phyloP scores from a whole-genome alignment of 352 stramenopile species.

The Pythium vanterpoolii region DNA sequence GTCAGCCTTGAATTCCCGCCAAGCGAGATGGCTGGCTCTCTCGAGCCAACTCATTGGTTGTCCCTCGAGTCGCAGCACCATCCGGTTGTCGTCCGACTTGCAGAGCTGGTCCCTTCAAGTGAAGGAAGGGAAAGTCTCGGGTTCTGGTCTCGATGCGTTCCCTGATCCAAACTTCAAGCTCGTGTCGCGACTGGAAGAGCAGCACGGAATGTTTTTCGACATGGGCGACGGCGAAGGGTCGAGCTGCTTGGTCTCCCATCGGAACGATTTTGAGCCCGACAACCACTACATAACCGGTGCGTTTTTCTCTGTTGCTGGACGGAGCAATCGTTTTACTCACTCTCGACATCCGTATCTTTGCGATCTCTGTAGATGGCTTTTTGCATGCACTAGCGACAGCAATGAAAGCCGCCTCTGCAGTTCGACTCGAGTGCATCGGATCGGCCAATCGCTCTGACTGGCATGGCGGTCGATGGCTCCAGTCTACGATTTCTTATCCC shows the following conservation, averaged over 20 bases:
- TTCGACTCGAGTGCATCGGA: conserved; percentile 49
- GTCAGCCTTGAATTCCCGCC: conserved; percentile 33
- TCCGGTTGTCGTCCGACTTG: conserved; percentile 43
- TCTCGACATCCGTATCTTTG: not conserved
- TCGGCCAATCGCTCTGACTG: conserved; percentile 54
- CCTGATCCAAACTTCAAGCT: not conserved
- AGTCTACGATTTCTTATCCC: conserved; percentile 49
- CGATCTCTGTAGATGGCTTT: conserved; percentile 26
- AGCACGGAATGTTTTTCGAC: conserved; percentile 29
- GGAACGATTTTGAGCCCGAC: conserved; percentile 42
- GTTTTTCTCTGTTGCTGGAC: not conserved
- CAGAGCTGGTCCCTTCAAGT: conserved; percentile 78
- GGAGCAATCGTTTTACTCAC: not conserved
- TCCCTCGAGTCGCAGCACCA: conserved; percentile 32
- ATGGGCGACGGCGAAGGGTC: not conserved
- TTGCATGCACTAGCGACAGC: conserved; percentile 54
- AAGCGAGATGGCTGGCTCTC: conserved; percentile 66
- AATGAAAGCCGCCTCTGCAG: conserved; percentile 49
- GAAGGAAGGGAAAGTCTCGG: conserved; percentile 74
- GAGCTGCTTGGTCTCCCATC: conserved; percentile 32
- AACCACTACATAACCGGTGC: conserved; percentile 34
- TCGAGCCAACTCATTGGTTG: conserved; percentile 67
- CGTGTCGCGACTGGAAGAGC: not conserved
- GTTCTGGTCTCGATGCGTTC: conserved; percentile 49
- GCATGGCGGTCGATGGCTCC: conserved; percentile 56